Evolutionary conservation across 2,329 filamentous ascomycete species (phyloP), one percentile per base, ranked within the genome.

Genomic region (Microascus cirrosus): DNA sequence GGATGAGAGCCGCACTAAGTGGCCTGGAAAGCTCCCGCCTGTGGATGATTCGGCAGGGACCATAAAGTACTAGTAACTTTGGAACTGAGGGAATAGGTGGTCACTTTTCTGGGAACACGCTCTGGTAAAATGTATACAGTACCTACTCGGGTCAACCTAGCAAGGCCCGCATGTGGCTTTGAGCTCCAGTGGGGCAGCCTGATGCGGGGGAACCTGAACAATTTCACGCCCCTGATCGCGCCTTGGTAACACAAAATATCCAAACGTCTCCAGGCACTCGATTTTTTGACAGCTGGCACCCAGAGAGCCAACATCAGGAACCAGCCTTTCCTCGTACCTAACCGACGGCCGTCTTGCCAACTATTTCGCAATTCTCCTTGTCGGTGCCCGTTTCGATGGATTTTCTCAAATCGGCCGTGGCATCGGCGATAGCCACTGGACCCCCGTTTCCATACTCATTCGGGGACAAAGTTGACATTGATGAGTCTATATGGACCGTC

Each of bases 401-500:
- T 71, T 97, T 97, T 68, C 82, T 99, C 69, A 97, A 97, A 75
- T 97, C 92, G 61, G 94, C 94, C 56, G 91, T 97, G 69, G 93
- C 92, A 53, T 97, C 94, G 61, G 93, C 92, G 65, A 97, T 99
- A 67, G 90, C 94, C 53, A 94, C 96, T 71, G 92, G 93, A 1
- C 91, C 92, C 57, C 86, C 92, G 6, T 95, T 96, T 68, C 91
- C 91, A 4, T 97, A 96, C 70, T 86, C 82, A 54, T 94, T 97
- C 69, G 93, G 92, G 66, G 94, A 99, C 72, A 84, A 87, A 70
- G 88, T 97, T 60, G 93, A 97, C 69, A 79, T 94, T 57, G 90
- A 95, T 70, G 85, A 94, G 68, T 96, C 93, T 28, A 92, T 97
- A 66, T 99, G 94, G 92, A 89, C 88, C n/a, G 76, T 99, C 59